Conservation (phyloP, 495 filamentous ascomycete genomes). For the Annulohypoxylon nitens region DNA sequence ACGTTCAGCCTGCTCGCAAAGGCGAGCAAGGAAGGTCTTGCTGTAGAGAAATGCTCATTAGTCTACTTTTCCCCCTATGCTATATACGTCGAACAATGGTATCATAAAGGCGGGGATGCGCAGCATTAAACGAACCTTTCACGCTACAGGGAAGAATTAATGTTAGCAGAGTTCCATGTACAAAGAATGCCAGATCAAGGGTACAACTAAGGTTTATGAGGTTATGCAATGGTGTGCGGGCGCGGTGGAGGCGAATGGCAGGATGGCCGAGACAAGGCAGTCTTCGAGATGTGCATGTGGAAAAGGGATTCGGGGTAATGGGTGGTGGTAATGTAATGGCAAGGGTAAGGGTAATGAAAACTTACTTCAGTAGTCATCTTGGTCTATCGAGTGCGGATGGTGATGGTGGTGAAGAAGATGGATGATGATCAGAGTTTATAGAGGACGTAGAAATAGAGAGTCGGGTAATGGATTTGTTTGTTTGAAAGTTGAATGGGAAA, state of each 20-base stretch:
- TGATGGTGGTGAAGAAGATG: conserved; percentile 41
- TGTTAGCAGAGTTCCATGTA: conserved; percentile 57
- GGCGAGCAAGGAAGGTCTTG: conserved; percentile 99
- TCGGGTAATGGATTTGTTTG: conserved; percentile 40
- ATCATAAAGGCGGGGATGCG: conserved; percentile 35
- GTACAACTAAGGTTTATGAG: conserved; percentile 18
- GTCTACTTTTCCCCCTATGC: conserved; percentile 39
- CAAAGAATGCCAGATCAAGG: conserved; percentile 32
- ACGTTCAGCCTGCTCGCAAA: conserved; percentile 99
- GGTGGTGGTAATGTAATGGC: background rate
- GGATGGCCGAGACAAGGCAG: conserved; percentile 49
- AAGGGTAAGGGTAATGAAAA: conserved; percentile 46
- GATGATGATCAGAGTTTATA: conserved; percentile 47
- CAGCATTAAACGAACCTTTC: conserved; percentile 75
- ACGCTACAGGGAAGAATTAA: conserved; percentile 67
- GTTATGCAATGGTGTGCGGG: conserved; percentile 39
- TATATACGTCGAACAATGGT: conserved; percentile 16
- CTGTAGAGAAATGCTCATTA: conserved; percentile 68
- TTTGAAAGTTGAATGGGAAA: conserved; percentile 44
- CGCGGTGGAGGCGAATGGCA: conserved; percentile 46
- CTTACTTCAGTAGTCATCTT: conserved; percentile 79
- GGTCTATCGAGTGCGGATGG: conserved; percentile 32
- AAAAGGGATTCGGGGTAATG: conserved; percentile 42
- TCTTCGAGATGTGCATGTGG: conserved; percentile 43
- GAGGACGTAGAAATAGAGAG: conserved; percentile 35